Base-by-base conservation (phyloP, 768 basidiomycete species). In the Dioszegia crocea region DNA sequence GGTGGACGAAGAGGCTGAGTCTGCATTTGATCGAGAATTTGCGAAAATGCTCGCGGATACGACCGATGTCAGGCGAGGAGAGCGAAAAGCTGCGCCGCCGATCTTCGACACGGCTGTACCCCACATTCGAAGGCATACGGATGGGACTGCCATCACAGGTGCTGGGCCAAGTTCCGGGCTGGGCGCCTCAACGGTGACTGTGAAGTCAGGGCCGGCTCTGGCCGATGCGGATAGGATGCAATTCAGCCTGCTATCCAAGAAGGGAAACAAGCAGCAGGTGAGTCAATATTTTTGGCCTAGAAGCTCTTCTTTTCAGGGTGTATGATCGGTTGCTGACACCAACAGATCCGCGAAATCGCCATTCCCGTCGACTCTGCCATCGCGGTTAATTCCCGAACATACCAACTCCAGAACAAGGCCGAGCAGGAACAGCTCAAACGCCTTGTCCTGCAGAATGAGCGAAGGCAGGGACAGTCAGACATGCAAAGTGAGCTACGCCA, bases 351-450 rank as follows among this genome's bases (percentile, higher is more conserved):
- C 30, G 44, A 31, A 0, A 82, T 99, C 44, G 86, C 90, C 46
- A 85, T 99, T 41, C 96, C 96, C 10, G 80, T 89, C 8, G 86
- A 84, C 65, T 91, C 94, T 8, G 81, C 91, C 2, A 81, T 99
- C 29, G 96, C 94, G 0, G 82, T 92, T 49, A 91, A 96, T 68
- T 93, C 92, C 1, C 85, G 87, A 29, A 84, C 88, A 1, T 90
- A 96, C 41, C 96, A 97, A 71, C 80, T 89, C 62, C 91, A 92
- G 74, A 91, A 93, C 77, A 89, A 87, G 78, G 91, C 89, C 6
- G 96, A 99, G 73, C 94, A 98, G 67, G 91, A 98, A 76, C 90
- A 97, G 61, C 80, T 99, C 65, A 99, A 99, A 80, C 85, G 86
- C n/a, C 82, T 98, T 19, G 96, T 78, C 8, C 56, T 78, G 48